Evolutionary conservation across 1,284 basidiomycete genomes (phyloP).

Genomic region (Leccinum solheimii): DNA sequence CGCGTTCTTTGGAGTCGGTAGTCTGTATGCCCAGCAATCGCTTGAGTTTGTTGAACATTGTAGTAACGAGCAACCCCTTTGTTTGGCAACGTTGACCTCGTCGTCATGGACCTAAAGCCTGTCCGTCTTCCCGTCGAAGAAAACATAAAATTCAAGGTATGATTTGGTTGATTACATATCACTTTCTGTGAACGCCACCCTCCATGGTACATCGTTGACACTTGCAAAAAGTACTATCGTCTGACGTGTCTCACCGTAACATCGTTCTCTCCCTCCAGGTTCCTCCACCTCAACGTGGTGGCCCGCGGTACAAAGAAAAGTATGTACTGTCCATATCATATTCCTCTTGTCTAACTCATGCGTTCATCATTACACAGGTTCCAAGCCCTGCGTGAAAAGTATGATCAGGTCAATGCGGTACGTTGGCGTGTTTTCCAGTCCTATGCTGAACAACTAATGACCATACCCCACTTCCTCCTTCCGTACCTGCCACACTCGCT

Average conservation of each 20-base stretch:
- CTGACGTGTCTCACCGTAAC: neutral
- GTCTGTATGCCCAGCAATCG: constrained; percentile 3
- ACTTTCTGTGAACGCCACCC: neutral
- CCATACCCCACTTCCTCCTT: neutral
- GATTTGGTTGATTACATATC: neutral
- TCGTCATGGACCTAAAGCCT: constrained; percentile 10
- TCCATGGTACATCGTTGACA: neutral
- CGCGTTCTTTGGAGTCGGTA: neutral
- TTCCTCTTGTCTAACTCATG: neutral
- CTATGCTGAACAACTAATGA: neutral
- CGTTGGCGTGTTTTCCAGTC: constrained; percentile 25
- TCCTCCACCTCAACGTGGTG: constrained; percentile 23
- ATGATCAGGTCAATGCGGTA: constrained; percentile 51
- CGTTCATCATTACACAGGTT: constrained; percentile 39
- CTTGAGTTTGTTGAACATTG: constrained; percentile 21
- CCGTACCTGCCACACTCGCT: neutral
- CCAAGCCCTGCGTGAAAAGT: constrained; percentile 52
- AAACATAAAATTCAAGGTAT: constrained; percentile 28
- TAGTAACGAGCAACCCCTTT: neutral
- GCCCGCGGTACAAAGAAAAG: constrained; percentile 37
- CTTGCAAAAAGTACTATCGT: neutral
- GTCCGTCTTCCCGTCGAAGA: constrained; percentile 21
- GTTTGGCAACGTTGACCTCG: neutral
- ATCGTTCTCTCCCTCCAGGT: constrained; percentile 4
- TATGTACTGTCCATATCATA: constrained; percentile 6